Base-by-base conservation (phyloP, 257 asterid species). In the Petunia secreta region DNA sequence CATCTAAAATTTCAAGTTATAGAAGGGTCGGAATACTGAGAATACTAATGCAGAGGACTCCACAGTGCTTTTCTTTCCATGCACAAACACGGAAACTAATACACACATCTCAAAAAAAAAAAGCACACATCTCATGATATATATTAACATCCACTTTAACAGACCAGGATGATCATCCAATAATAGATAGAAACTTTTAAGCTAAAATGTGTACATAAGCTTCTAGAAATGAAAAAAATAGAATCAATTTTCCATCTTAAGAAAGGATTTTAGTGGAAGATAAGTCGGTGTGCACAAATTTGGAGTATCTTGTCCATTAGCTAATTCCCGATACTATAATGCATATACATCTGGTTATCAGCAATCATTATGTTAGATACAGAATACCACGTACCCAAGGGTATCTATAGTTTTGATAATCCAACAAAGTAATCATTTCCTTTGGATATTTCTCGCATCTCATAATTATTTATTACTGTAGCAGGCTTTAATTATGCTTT, bases 1-100 rank as follows among this genome's bases (percentile, higher is more conserved):
- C 92, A 95, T 92, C 98, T 95, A 86, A 15, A 66, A 52, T 48
- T 73, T 52, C 6, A 48, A 48, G 46, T 73, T 52, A 50, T 50
- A 73, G 11, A 73, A 8, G 14, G 9, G 78, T 13, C 8, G 1
- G 46, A 3, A 36, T 50, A 13, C 44, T 50, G 63, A 50, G 44
- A 73, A 50, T 36, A 50, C 57, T 52, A 6, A 73, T 36, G 78
- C 78, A 73, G 46, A 13, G 78, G 36, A 41, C 78, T 73, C 15
- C 50, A 13, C 34, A 25, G 78, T 48, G 62, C 3, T 34, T 73
- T 73, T 36, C 77, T 50, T 36, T 48, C 78, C 46, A 73, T 73
- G 63, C 62, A 50, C 14, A 50, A 48, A 50, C 9, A 50, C 9
- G 78, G 2, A 36, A 59, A 36, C 6, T 6, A 13, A 13, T 16